These are phyloP conservation scores for Pleurozium schreberi DNA, from an alignment of 225 moss, liverwort and hornwort genomes.

Conservation along the genomic window DNA sequence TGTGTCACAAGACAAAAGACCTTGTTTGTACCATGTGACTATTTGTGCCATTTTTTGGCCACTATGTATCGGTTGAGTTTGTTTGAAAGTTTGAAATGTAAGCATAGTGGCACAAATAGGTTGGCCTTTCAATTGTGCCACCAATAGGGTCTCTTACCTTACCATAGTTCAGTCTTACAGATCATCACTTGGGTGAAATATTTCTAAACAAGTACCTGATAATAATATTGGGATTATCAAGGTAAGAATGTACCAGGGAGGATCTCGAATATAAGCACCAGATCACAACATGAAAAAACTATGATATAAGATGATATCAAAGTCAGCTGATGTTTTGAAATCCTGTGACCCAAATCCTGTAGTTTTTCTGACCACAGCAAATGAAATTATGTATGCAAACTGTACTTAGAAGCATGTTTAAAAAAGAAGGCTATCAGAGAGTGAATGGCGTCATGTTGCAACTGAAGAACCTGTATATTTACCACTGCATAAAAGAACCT, in stretches of 20 bases:
- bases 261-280: not conserved
- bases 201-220: not conserved
- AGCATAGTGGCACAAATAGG: not conserved
- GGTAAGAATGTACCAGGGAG: not conserved
- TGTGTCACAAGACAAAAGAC: not conserved
- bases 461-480: not conserved
- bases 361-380: not conserved
- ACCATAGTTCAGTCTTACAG: not conserved
- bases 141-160: not conserved
- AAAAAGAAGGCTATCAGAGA: not conserved
- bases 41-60: not conserved
- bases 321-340: too few relatives aligned
- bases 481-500: not conserved
- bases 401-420: not conserved
- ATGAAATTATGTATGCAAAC: not conserved
- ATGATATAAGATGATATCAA: not conserved
- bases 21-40: not conserved
- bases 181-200: not conserved
- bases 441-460: not conserved
- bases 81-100: not conserved
- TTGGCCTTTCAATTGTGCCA: too few relatives aligned
- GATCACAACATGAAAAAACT: not conserved
- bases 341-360: not conserved
- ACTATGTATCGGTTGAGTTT: fast-evolving
- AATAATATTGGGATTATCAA: not conserved